phyloP scores from a whole-genome alignment of 2,329 filamentous ascomycete genomes.

The Aspergillus sergii region DNA sequence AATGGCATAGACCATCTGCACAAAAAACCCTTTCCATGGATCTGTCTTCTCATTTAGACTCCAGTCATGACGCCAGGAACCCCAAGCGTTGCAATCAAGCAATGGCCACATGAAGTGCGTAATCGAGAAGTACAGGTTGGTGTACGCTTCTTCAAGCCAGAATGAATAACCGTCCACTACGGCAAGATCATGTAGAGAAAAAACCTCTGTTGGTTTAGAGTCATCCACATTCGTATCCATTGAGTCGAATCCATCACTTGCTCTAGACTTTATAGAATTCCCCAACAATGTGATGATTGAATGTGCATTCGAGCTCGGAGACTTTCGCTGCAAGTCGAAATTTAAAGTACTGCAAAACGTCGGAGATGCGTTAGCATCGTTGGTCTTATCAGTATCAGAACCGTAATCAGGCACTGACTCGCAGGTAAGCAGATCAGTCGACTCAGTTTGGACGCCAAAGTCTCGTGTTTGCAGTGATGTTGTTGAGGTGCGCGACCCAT shows the following conservation, averaged over 20 bases:
- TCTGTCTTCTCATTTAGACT: constrained; percentile 12
- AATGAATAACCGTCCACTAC: constrained; percentile 14
- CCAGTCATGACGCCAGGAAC: constrained; percentile 24
- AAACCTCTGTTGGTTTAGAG: background rate
- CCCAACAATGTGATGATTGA: background rate
- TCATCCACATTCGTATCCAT: background rate
- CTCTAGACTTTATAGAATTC: background rate
- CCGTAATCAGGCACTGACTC: background rate
- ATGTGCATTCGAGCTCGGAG: background rate
- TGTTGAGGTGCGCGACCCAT: background rate
- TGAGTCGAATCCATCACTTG: constrained; percentile 5
- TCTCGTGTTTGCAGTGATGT: constrained; percentile 18
- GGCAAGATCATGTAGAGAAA: background rate
- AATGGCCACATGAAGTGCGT: constrained; percentile 32
- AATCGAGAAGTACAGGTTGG: constrained; percentile 29
- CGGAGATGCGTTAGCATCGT: background rate
- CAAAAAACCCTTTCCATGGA: constrained; percentile 29
- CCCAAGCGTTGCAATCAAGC: constrained; percentile 26
- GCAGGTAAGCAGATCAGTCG: background rate
- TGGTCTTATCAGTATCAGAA: background rate
- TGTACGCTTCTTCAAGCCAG: constrained; percentile 29
- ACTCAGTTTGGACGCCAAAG: constrained; percentile 26
- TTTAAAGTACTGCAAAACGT: background rate
- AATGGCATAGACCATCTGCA: constrained; percentile 32
- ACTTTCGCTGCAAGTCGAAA: background rate